Evolutionary conservation across 192 early-diverging fungal genomes (phyloP).

Genomic region (Glomus cerebriforme): DNA sequence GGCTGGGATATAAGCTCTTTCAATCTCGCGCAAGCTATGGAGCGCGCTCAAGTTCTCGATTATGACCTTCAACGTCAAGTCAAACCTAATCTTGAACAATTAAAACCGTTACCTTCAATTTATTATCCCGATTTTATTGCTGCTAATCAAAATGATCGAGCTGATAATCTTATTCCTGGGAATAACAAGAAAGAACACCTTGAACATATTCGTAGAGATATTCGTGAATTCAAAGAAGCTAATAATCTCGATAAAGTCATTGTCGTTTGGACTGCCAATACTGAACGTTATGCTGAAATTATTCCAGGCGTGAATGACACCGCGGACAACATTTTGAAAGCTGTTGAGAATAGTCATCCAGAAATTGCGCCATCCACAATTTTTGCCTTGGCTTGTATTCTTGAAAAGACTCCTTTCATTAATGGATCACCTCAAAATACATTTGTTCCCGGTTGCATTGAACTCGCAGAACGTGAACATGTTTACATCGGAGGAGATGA

Average conservation of each 20-base stretch:
- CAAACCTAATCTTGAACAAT: conserved; percentile 70
- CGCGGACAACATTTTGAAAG: conserved; percentile 84
- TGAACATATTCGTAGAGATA: conserved; percentile 92
- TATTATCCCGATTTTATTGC: conserved; percentile 99
- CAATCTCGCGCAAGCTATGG: conserved; percentile 91
- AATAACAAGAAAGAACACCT: conserved; percentile 88
- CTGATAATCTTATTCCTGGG: conserved; percentile 87
- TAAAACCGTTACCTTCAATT: conserved; percentile 91
- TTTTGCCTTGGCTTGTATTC: conserved; percentile 95
- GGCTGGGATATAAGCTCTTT: conserved; percentile 95
- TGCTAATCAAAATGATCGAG: conserved; percentile 96
- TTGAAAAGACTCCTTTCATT: conserved; percentile 95
- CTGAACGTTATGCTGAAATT: conserved; percentile 88
- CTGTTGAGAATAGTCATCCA: conserved; percentile 79
- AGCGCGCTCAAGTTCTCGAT: conserved; percentile 93
- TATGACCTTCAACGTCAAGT: conserved; percentile 96
- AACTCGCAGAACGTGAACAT: conserved; percentile 84
- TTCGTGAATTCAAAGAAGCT: conserved; percentile 90
- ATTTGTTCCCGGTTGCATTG: conserved; percentile 94
- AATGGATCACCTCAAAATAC: conserved; percentile 99
- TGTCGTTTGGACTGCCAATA: conserved; percentile 99
- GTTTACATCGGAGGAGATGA: conserved; percentile 98
- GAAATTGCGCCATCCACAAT: conserved; percentile 96
- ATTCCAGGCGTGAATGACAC: conserved; percentile 96
- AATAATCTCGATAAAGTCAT: conserved; percentile 92